Evolutionary conservation across 768 basidiomycete genomes (phyloP).

Genomic region (Crepidotus variabilis): DNA sequence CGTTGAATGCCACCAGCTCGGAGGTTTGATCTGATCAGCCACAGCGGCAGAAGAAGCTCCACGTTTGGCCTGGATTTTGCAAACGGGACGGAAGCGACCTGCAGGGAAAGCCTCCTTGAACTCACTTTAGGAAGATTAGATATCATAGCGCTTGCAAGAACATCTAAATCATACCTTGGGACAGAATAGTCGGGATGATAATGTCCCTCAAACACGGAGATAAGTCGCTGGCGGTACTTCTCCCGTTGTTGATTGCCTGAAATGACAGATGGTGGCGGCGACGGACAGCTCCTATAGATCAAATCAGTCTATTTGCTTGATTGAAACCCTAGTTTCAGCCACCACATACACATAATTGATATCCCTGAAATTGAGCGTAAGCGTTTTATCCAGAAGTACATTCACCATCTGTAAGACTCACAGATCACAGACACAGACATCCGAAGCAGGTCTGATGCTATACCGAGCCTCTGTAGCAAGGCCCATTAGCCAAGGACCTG

Average conservation of each 20-base stretch:
- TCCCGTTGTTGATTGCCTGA: slow-evolving; percentile 80
- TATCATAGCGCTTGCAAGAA: neutral
- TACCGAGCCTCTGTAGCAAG: slow-evolving; percentile 83
- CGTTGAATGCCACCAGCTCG: slow-evolving; percentile 93
- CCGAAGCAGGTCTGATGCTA: slow-evolving; percentile 67
- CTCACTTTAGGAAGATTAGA: slow-evolving; percentile 50
- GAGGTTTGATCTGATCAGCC: slow-evolving; percentile 86
- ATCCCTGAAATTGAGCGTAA: slow-evolving; percentile 43
- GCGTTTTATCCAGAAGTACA: neutral
- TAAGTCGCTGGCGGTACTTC: slow-evolving; percentile 67
- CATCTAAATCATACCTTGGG: slow-evolving; percentile 46
- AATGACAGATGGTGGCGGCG: slow-evolving; percentile 71
- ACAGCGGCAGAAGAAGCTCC: slow-evolving; percentile 77
- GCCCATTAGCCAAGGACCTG: slow-evolving; percentile 95
- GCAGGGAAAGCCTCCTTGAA: slow-evolving; percentile 95
- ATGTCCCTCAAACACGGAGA: slow-evolving; percentile 78
- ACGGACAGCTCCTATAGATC: slow-evolving; percentile 61
- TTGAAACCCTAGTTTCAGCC: neutral
- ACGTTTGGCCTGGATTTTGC: slow-evolving; percentile 85
- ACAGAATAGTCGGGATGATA: slow-evolving; percentile 89
- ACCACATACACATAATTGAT: slow-evolving; percentile 70
- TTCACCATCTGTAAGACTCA: slow-evolving; percentile 33
- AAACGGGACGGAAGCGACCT: slow-evolving; percentile 85
- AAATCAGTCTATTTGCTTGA: slow-evolving; percentile 4
- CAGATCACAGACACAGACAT: slow-evolving; percentile 87